Evolutionary conservation across 768 basidiomycete genomes (phyloP), one percentile per base, ranked within the genome.

Genomic region (Boletus rubroflammeus): DNA sequence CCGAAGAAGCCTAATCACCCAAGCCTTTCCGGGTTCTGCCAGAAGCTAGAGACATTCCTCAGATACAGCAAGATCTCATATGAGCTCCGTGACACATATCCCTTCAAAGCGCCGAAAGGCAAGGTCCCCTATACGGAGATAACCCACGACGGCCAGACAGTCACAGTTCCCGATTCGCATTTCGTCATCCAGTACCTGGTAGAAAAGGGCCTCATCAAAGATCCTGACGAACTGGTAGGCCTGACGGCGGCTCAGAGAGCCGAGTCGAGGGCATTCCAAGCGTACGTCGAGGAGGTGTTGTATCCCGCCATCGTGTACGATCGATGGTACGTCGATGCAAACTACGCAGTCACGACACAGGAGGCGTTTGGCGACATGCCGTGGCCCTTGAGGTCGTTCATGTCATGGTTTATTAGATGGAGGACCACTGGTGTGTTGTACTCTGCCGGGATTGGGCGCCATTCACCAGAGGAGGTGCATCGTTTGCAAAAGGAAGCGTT

Each of bases 261-360:
- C 42, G 70, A 72, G 44, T 72, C 72, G 25, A 60, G 72, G 51
- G 72, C 72, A 15, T 70, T 68, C 48, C 70, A 72, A 31, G 68
- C 61, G 13, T 72, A 62, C 41, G 23, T 72, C 26, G 70, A 72
- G 50, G 70, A 72, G 29, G 7, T 64, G 45, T 10, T 73, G 53
- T 72, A 72, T 29, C 14, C 31, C 25, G 65, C 68, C 17, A 38
- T 72, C 46, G 53, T 72, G 2, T 63, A 62, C 46, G 65, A 70
- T 50, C 59, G 70, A n/a, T 73, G 72, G 70, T 61, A 3, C 51
- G 3, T 67, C 31, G 60, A 68, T 26, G 58, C 58, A 41, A 73
- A 73, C 52, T 68, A 57, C 31, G 55, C 44, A 19, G 50, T 54
- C 23, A 55, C 50, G 8, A 14, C 40, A 5, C 14, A 29, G 21